Base-by-base conservation (phyloP, 306 rosid species). In the Pyrus communis region DNA sequence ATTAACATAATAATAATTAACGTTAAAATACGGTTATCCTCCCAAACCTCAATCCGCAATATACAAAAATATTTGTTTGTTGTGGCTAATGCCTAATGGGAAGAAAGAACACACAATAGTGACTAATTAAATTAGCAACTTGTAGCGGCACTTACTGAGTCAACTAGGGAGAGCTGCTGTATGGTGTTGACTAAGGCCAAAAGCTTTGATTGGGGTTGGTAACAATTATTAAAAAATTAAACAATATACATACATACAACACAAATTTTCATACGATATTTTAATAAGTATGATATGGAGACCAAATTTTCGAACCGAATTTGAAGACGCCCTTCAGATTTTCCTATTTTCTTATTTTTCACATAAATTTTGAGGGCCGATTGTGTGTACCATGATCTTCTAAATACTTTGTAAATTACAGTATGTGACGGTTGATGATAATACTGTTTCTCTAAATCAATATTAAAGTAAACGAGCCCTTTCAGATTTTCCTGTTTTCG, bases 91-190 rank as follows among this genome's bases (percentile, higher is more conserved):
- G 9, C 3, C 55, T 15, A 49, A 49, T 7, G 9, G 21, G 55
- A 18, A 15, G 55, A 42, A 64, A 18, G 18, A 23, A 22, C 55
- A 27, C 58, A 9, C 22, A 31, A 64, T 4, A 10, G 67, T 15
- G 43, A 19, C 69, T 17, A 4, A 11, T 6, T 13, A 4, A 60
- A 14, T 11, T 23, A 60, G 31, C 66, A 23, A 23, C 3, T 25
- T 18, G 46, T 51, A 1, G 62, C 0, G 5, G 1, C 62, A 74
- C 40, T 35, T 35, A 28, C 70, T 19, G 70, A 73, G 82, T 77
- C 84, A 73, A 77, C 40, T 62, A 68, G 51, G 67, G 71, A 46
- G 65, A 42, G 79, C 85, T 19, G 79, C 31, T 67, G 82, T 67
- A 60, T 65, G 67, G 82, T 51, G 73, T 73, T 73, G 82, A 82